These are phyloP conservation scores for Pestalotiopsis sp. DNA, from an alignment of 2,329 filamentous ascomycete species.

Conservation along the genomic window DNA sequence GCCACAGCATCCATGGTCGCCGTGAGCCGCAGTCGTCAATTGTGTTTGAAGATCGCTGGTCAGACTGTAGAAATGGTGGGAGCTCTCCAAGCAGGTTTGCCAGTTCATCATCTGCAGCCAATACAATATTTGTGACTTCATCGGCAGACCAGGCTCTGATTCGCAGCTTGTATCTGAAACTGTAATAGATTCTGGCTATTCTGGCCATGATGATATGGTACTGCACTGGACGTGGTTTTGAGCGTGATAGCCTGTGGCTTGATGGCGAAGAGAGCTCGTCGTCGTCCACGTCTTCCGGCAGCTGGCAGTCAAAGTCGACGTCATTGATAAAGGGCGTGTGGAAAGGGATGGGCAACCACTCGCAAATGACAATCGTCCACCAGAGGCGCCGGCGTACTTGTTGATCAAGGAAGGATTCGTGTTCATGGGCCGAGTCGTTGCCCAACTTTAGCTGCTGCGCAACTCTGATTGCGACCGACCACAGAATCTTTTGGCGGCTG, in stretches of 20 bases:
- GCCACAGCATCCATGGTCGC: not conserved
- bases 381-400: not conserved
- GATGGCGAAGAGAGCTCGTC: not conserved
- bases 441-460: not conserved
- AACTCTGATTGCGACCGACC: not conserved
- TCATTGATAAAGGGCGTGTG: not conserved
- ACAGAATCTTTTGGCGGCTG: not conserved
- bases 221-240: not conserved
- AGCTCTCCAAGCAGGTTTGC: not conserved
- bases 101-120: not conserved
- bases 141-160: not conserved
- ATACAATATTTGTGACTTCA: not conserved
- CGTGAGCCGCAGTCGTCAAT: not conserved
- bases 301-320: not conserved
- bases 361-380: not conserved
- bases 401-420: not conserved
- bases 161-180: not conserved
- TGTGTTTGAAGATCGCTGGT: not conserved
- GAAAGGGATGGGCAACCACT: not conserved
- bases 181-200: not conserved
- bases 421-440: not conserved
- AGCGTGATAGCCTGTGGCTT: not conserved
- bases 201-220: not conserved
- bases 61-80: not conserved
- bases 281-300: not conserved